These are phyloP conservation scores for Sarocladium kiliense DNA, from an alignment of 2,329 filamentous ascomycete genomes.

Conservation along the genomic window DNA sequence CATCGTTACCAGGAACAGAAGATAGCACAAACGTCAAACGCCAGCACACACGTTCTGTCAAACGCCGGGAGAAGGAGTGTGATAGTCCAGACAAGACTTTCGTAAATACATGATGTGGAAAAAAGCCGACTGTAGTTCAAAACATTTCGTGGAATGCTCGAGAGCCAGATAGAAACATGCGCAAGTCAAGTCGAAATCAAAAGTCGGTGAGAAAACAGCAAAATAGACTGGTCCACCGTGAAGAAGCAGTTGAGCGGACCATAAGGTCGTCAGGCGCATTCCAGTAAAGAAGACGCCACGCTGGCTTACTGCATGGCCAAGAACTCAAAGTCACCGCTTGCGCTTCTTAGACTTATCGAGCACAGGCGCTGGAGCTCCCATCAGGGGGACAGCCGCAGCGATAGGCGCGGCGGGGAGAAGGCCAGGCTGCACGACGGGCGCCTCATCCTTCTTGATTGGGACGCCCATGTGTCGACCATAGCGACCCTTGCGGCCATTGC, in stretches of 20 bases:
- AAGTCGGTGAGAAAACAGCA: neutral
- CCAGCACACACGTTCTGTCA: neutral
- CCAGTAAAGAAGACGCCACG: neutral
- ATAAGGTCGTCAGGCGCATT: no score
- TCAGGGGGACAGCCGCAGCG: slow-evolving; percentile 28
- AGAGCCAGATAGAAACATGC: neutral
- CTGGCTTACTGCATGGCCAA: neutral
- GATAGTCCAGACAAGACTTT: slow-evolving; percentile 1
- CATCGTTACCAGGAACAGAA: slow-evolving; percentile 3
- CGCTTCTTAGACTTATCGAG: slow-evolving; percentile 57
- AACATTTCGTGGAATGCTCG: neutral
- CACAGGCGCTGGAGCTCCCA: slow-evolving; percentile 18
- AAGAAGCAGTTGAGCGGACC: no score
- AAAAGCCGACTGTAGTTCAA: neutral
- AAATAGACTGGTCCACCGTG: no score
- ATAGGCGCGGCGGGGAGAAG: slow-evolving; percentile 41
- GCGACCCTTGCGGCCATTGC: slow-evolving; percentile 91
- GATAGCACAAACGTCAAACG: neutral
- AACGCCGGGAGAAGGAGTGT: slow-evolving; percentile 2
- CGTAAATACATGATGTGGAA: slow-evolving; percentile 4
- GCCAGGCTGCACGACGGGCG: slow-evolving; percentile 31
- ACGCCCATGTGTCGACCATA: slow-evolving; percentile 73
- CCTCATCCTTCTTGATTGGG: slow-evolving; percentile 54
- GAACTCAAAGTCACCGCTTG: slow-evolving; percentile 41
- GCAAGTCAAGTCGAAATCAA: neutral